Base-by-base conservation (phyloP, 805 yeast genomes). In the Nakazawaea populi region DNA sequence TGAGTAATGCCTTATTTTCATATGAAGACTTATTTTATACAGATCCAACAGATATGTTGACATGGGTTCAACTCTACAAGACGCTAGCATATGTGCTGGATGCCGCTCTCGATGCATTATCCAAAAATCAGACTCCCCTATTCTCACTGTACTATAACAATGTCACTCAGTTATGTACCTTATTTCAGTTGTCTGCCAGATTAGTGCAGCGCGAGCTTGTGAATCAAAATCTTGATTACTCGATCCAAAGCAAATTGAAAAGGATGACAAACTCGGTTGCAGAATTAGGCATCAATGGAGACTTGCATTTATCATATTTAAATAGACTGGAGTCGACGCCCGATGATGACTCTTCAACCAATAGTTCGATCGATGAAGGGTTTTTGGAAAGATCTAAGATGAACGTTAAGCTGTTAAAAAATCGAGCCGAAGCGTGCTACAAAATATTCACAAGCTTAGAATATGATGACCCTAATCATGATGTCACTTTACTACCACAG, bases 201-300 rank as follows among this genome's bases (percentile, higher is more conserved):
- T 64, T 85, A 34, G 70, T 79, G 12, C 78, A 74, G 50, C 72
- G 73, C 34, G 83, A 82, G 53, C 70, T 82, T 42, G 63, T 66
- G 9, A 70, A 67, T 28, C 74, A 80, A 11, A 73, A 74, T 35
- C 70, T 73, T 51, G 77, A 79, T 48, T 65, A 63, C 28, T 65
- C 75, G 9, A 73, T 84, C 10, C 72, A 77, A 51, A 70, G 71
- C 49, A 66, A 79, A 38, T 63, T 85, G 56, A 79, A 74, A 57
- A 73, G 75, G 53, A 68, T 85, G 12, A 76, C 82, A 0, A 66
- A 74, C 7, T 70, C 84, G 1, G 73, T 82, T 52, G 77, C 88
- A 2, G 85, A 81, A 52, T 74, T 87, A 51, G 80, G 82, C 52
- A 77, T 85, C 51, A 82, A 82, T 59, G 86, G 88, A 7, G 72